Evolutionary conservation across 2,329 filamentous ascomycete genomes (phyloP), one percentile per base, ranked within the genome.

Genomic region (Fusarium sublunatum): DNA sequence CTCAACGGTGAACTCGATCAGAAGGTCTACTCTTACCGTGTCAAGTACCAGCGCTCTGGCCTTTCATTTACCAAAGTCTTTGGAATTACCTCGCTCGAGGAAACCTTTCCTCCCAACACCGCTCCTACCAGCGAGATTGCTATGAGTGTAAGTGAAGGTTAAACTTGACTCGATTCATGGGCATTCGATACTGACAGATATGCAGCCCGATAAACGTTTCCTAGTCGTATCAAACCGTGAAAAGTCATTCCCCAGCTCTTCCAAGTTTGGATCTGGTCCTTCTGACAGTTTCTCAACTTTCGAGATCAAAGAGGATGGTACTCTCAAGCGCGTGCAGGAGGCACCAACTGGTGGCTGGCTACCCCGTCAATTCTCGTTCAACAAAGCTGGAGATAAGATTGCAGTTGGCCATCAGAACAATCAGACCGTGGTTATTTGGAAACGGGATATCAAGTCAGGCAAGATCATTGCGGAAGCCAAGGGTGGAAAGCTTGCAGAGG

Each of bases 341-440:
- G 64, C 64, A 9, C 68, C 68, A 0, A 67, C 66, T 1, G 68
- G 68, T 2, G 68, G 68, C 5, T 70, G 62, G 36, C 48, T 57
- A 0, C 68, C 68, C 2, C 68, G 68, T 3, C 68, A 70, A 8
- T 70, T 70, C 26, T 66, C 68, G 0, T 70, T 70, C 39, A 70
- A 70, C 43, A 69, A 68, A 6, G 47, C 42, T 2, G 68, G 68
- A 22, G 68, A 70, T 19, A 70, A 60, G 44, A 61, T 70, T 43
- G 68, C 68, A 0, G 68, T 70, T 4, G 68, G 68, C 2, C 68
- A 70, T 12, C 68, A 70, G 15, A 62, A 52, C 10, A 70, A 70
- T 10, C 60, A 32, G 5, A 70, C 68, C 1, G 68, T 70, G 0
- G 53, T 70, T 0, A 66, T 70, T 9, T 70, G 68, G 68, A 70